These are phyloP conservation scores for Erysimum cheiri DNA, from an alignment of 441 rosid species.

Conservation along the genomic window DNA sequence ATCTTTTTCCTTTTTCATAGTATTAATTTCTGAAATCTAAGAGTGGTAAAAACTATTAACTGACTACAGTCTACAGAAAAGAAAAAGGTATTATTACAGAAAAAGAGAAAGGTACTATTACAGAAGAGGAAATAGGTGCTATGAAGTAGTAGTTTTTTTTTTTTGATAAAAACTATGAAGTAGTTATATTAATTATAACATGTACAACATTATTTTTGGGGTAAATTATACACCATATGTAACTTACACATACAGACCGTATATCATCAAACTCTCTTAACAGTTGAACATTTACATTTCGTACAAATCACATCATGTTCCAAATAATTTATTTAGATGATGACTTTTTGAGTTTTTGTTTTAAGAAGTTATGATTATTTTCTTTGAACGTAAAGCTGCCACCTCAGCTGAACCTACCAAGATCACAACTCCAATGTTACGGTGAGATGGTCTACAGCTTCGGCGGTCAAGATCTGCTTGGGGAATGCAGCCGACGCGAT, in stretches of 20 bases:
- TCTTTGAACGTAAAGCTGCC: constrained; percentile 54
- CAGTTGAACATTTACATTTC: not conserved
- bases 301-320: not conserved
- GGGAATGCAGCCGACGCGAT: constrained; percentile 52
- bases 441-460: constrained; percentile 69
- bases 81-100: not conserved
- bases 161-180: no score
- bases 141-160: no score
- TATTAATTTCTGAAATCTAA: not conserved
- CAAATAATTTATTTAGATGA: not conserved
- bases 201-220: not conserved
- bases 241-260: not conserved
- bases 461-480: constrained; percentile 51
- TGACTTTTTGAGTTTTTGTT: no score
- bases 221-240: not conserved
- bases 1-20: not conserved
- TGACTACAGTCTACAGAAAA: not conserved
- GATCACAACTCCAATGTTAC: constrained; percentile 74
- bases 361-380: not conserved
- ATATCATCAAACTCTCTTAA: not conserved
- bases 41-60: not conserved
- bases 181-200: no score
- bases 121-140: no score
- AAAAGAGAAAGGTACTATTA: not conserved
- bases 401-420: constrained; percentile 73